phyloP scores from a whole-genome alignment of 1,284 basidiomycete genomes.

The Somion occarium region DNA sequence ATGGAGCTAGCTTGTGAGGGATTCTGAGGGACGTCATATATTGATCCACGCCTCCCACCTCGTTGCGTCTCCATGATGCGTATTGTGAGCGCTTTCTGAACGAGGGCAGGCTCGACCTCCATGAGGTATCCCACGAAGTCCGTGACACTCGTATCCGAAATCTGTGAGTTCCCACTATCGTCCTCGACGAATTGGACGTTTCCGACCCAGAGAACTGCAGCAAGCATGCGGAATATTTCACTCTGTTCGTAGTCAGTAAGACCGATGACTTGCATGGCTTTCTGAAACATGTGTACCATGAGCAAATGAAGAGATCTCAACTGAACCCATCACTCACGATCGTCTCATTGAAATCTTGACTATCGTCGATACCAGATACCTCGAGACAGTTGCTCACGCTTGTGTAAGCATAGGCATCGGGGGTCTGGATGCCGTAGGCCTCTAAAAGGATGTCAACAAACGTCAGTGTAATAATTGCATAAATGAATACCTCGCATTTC shows the following conservation, averaged over 20 bases:
- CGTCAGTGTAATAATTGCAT: not conserved
- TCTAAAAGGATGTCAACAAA: conserved; percentile 45
- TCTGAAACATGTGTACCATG: conserved; percentile 37
- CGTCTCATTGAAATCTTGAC: conserved; percentile 85
- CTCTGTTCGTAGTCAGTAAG: conserved; percentile 81
- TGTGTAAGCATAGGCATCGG: conserved; percentile 94
- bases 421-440: conserved; percentile 94
- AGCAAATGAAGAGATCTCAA: not conserved
- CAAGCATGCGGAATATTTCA: conserved; percentile 93
- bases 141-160: conserved; percentile 85
- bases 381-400: conserved; percentile 90
- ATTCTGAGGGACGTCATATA: conserved; percentile 97
- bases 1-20: conserved; percentile 87
- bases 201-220: conserved; percentile 93
- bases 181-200: conserved; percentile 90
- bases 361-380: conserved; percentile 90
- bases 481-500: conserved; percentile 73
- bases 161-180: conserved; percentile 84
- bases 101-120: conserved; percentile 75
- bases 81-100: conserved; percentile 85
- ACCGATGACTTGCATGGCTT: conserved; percentile 94
- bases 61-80: conserved; percentile 91
- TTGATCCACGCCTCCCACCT: conserved; percentile 88
- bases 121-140: conserved; percentile 96
- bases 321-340: conserved; percentile 46